Conservation (phyloP, 2,329 filamentous ascomycete species). For the Alternaria triticina region DNA sequence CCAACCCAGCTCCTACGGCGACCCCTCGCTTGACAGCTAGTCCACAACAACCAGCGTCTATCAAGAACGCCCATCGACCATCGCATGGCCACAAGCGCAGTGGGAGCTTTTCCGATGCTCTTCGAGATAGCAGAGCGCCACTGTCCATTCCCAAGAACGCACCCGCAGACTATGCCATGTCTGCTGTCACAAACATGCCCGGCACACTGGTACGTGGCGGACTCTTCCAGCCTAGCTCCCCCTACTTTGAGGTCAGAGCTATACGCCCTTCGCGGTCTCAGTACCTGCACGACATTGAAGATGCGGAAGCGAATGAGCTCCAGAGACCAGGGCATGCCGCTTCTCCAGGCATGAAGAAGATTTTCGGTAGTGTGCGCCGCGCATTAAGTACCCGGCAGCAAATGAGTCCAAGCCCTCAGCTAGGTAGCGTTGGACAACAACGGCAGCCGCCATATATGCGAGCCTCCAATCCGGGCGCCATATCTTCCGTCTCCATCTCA, state of each 20-base stretch:
- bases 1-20: conserved; percentile 37
- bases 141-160: conserved; percentile 56
- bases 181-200: conserved; percentile 71
- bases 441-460: conserved; percentile 32
- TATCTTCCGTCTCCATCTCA: conserved; percentile 31
- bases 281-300: conserved; percentile 39
- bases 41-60: conserved; percentile 35
- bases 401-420: conserved; percentile 29
- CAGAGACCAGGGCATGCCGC: conserved; percentile 31
- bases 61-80: conserved; percentile 35
- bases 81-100: conserved; percentile 75
- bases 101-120: conserved; percentile 84
- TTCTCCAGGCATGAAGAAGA: conserved; percentile 77
- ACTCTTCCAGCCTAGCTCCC: conserved; percentile 79
- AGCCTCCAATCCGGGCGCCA: conserved; percentile 38
- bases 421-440: conserved; percentile 25
- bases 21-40: conserved; percentile 38
- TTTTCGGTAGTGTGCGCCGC: conserved; percentile 84
- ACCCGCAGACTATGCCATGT: conserved; percentile 51
- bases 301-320: conserved; percentile 27
- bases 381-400: conserved; percentile 70
- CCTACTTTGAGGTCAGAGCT: conserved; percentile 69
- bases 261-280: conserved; percentile 42
- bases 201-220: conserved; percentile 89
- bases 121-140: conserved; percentile 70